These are phyloP conservation scores for Gentiana macrophylla DNA, from an alignment of 257 asterid species.

Conservation along the genomic window DNA sequence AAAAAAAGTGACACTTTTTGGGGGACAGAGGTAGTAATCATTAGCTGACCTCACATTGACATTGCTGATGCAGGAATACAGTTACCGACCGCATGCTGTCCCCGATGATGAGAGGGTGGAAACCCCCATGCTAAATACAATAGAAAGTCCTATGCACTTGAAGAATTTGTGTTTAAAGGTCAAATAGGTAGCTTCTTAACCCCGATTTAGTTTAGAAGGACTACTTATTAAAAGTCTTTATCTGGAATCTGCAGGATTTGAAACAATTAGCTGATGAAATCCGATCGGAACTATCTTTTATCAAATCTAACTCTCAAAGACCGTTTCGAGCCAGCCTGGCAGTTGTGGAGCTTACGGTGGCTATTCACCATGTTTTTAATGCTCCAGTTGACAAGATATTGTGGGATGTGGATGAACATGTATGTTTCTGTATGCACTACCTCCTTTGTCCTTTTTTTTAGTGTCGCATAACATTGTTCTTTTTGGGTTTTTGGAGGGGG, in stretches of 20 bases:
- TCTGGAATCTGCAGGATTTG: constrained; percentile 53
- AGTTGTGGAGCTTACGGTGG: constrained; percentile 68
- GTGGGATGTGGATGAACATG: constrained; percentile 93
- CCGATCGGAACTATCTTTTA: constrained; percentile 47
- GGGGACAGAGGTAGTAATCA: too few species aligned
- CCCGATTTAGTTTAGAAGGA: constrained; percentile 8
- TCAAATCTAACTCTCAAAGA: constrained; percentile 31
- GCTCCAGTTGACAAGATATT: constrained; percentile 79
- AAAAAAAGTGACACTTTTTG: too few species aligned
- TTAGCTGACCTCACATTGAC: constrained; percentile 5
- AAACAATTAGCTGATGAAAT: constrained; percentile 74
- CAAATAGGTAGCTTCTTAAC: constrained; percentile 5
- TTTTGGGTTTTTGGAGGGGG: background rate
- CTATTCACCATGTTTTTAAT: constrained; percentile 73
- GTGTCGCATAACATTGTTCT: background rate
- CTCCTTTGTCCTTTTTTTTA: background rate
- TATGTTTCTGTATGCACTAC: constrained; percentile 20
- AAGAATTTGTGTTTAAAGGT: constrained; percentile 72
- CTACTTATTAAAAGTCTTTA: constrained; percentile 10
- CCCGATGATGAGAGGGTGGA: constrained; percentile 34
- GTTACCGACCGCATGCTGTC: constrained; percentile 25
- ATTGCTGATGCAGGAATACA: constrained; percentile 35
- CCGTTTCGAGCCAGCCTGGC: constrained; percentile 47
- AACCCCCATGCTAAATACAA: constrained; percentile 67
- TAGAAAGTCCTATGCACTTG: constrained; percentile 63